Conservation (phyloP, 164 flowering plant genomes). For the Tetracentron sinense region DNA sequence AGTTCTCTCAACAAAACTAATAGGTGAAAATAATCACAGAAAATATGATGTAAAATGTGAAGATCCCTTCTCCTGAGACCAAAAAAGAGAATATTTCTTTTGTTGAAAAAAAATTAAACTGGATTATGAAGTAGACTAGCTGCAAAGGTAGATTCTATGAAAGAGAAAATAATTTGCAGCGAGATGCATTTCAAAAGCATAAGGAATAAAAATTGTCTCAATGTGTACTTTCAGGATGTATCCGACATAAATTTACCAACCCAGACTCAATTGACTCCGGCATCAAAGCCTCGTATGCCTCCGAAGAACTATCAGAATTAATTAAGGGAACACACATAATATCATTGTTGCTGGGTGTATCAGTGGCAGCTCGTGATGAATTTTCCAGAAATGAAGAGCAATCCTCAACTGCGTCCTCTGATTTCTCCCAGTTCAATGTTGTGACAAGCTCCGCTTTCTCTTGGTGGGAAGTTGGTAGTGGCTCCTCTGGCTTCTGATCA, state of each 20-base stretch:
- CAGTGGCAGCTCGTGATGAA: neutral
- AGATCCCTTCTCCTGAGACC: no score
- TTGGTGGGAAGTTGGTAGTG: neutral
- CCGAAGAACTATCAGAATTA: conserved; percentile 32
- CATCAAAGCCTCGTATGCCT: conserved; percentile 45
- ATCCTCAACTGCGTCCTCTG: neutral
- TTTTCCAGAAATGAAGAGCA: neutral
- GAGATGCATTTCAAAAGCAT: conserved; percentile 8
- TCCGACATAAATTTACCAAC: conserved; percentile 74
- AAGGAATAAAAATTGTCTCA: conserved; percentile 59
- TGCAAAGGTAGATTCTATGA: neutral
- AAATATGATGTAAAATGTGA: no score
- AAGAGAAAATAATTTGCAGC: neutral
- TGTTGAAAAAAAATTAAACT: neutral
- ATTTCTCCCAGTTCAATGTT: neutral
- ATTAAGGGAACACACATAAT: conserved; percentile 22
- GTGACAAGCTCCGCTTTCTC: neutral
- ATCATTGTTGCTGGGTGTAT: neutral
- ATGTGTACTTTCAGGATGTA: conserved; percentile 97
- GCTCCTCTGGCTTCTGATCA: neutral
- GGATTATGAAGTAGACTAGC: neutral
- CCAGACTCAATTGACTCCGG: conserved; percentile 60
- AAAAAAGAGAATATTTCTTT: no score
- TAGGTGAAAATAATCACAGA: no score
- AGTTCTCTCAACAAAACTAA: no score